Evolutionary conservation across 2,329 filamentous ascomycete genomes (phyloP), one percentile per base, ranked within the genome.

Genomic region (Chaetothyriales sp.): DNA sequence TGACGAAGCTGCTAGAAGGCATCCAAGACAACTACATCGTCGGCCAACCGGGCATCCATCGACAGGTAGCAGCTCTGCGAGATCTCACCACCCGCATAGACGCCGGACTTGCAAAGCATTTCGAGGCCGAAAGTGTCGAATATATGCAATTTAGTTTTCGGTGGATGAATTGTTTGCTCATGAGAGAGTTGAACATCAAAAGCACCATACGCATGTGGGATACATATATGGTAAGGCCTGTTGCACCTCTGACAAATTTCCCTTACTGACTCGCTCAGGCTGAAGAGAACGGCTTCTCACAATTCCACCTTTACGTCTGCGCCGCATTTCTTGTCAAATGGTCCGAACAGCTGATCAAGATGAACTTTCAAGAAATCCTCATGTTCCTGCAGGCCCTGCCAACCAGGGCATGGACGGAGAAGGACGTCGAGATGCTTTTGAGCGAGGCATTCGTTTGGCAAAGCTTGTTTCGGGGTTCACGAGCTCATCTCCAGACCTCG

Each of bases 151-250:
- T 98, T 70, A 95, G 89, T 69, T 98, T 98, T 67, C 79, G 92
- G 52, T 98, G 92, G 92, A 98, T 98, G 92, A 98, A 98, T 64
- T 98, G 92, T 67, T 78, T 98, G 49, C 75, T 98, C 58, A 98
- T 98, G 92, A 80, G 92, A 57, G 92, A 98, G 70, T 86, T 98
- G 58, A 95, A 86, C 65, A 90, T 98, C 52, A 86, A 83, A 67
- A 97, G 95, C 66, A 95, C 89, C 0, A 94, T 98, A 58, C 78
- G 92, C 61, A 98, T 98, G 92, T 98, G 92, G 92, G 92, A 98
- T 69, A 98, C 92, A 22, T 98, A 98, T 71, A 79, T 98, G 72
- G 90, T 95, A 73, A 66, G 81, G 51, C 20, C n/a, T 28, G n/a
- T n/a, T n/a, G 28, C 46, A 22, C 19, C 44, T 25, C 18, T 46